A percentile compares a stretch with the other conserved stretches of the same genome.
phyloP scores from a whole-genome alignment of 805 yeast genomes.

The Candida nonsorbophila region DNA sequence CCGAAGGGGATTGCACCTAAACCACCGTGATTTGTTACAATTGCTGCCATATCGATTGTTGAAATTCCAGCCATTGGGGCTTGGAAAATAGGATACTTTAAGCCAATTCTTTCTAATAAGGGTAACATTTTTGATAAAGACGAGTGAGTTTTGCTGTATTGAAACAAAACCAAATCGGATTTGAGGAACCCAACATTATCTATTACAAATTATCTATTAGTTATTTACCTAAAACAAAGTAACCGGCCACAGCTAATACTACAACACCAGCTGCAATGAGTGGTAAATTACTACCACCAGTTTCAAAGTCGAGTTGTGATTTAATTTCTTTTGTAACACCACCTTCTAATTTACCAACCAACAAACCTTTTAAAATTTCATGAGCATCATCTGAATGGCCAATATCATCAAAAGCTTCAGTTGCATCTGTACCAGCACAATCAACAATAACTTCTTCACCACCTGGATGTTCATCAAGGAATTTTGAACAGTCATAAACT shows the following conservation, averaged over 20 bases:
- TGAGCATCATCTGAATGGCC: slow-evolving; percentile 98
- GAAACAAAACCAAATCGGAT: too few relatives aligned
- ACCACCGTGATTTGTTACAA: slow-evolving; percentile 39
- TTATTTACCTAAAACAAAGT: slow-evolving; percentile 24
- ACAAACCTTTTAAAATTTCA: slow-evolving; percentile 61
- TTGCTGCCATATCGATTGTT: slow-evolving; percentile 40
- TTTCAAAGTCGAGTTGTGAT: slow-evolving; percentile 14
- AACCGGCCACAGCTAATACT: slow-evolving; percentile 36
- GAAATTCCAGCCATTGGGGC: slow-evolving; percentile 61
- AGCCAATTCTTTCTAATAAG: slow-evolving; percentile 18
- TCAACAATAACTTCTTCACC: slow-evolving; percentile 44
- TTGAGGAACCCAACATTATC: too few relatives aligned
- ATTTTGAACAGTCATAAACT: slow-evolving; percentile 35
- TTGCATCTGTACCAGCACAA: slow-evolving; percentile 40
- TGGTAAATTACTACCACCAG: slow-evolving; percentile 16
- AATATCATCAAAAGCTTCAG: slow-evolving; percentile 59
- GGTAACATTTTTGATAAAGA: too few relatives aligned
- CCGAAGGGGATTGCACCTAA: slow-evolving; percentile 47
- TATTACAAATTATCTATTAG: too few relatives aligned
- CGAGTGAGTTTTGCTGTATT: too few relatives aligned
- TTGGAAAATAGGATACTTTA: slow-evolving; percentile 44
- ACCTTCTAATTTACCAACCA: slow-evolving; percentile 77
- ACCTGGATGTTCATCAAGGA: slow-evolving; percentile 46
- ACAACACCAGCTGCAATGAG: slow-evolving; percentile 29
- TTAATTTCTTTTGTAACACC: slow-evolving; percentile 33